phyloP scores from a whole-genome alignment of 257 asterid species.

The Rubia yunnanensis region DNA sequence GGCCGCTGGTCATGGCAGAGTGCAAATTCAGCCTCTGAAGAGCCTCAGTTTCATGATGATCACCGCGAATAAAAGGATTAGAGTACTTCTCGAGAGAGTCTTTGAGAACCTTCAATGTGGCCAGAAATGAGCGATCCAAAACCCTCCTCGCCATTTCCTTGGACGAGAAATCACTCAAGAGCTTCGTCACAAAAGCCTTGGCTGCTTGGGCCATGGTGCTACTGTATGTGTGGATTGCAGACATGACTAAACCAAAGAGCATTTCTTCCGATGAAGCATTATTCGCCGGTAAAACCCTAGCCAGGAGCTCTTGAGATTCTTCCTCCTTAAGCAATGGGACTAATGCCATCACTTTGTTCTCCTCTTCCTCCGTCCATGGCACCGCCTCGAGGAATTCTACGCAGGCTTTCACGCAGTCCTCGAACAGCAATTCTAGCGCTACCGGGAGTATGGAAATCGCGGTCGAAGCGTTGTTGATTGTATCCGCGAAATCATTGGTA shows the following conservation, averaged over 20 bases:
- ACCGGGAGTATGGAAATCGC: conserved; percentile 60
- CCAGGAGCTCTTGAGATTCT: conserved; percentile 64
- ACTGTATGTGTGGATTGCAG: conserved; percentile 64
- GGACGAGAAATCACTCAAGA: conserved; percentile 75
- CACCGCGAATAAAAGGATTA: conserved; percentile 84
- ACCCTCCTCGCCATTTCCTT: conserved; percentile 60
- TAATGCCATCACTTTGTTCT: conserved; percentile 39
- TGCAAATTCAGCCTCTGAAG: conserved; percentile 87
- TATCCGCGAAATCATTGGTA: conserved; percentile 35
- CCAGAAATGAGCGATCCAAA: conserved; percentile 59
- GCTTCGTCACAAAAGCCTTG: conserved; percentile 82
- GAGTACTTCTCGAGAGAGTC: conserved; percentile 82
- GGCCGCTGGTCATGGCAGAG: conserved; percentile 66
- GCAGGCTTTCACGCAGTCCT: conserved; percentile 79
- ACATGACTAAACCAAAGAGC: conserved; percentile 60
- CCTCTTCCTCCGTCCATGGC: conserved; percentile 97
- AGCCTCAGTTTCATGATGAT: conserved; percentile 80
- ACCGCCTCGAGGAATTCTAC: conserved; percentile 76
- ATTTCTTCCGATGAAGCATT: conserved; percentile 57
- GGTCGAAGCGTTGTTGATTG: conserved; percentile 32
- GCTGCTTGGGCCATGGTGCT: conserved; percentile 65
- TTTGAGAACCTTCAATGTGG: conserved; percentile 62
- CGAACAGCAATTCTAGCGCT: conserved; percentile 78
- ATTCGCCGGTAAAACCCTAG: conserved; percentile 49
- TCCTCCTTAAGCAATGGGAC: conserved; percentile 52